These are phyloP conservation scores for Apostasia ramifera DNA, from an alignment of 106 monocot species.

Conservation along the genomic window DNA sequence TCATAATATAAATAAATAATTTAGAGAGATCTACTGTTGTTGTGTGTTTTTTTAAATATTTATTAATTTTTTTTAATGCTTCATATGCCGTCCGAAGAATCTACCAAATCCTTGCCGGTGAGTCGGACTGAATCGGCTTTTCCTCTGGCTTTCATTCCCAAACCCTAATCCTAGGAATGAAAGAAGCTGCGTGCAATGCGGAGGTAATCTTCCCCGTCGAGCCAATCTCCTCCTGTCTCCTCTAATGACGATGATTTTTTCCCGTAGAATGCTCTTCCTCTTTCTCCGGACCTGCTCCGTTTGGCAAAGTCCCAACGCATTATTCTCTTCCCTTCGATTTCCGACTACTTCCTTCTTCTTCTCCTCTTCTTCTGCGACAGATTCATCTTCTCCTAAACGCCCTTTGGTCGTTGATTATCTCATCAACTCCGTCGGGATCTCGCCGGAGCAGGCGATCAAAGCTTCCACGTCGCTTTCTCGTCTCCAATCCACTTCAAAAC, in stretches of 20 bases:
- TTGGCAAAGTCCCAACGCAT: not conserved
- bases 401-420: conserved; percentile 10
- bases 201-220: not conserved
- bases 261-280: not conserved
- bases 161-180: too few species aligned
- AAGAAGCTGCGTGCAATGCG: too few species aligned
- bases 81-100: too few species aligned
- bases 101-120: too few species aligned
- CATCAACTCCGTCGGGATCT: conserved; percentile 5
- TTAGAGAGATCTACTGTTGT: too few species aligned
- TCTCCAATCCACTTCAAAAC: conserved; percentile 7
- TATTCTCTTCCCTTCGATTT: not conserved
- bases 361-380: not conserved
- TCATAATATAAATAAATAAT: too few species aligned
- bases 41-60: too few species aligned
- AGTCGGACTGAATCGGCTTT: too few species aligned
- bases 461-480: conserved; percentile 9
- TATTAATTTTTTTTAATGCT: too few species aligned
- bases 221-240: too few species aligned
- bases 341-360: not conserved
- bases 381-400: not conserved
- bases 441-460: conserved; percentile 4
- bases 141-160: too few species aligned
- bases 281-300: not conserved
- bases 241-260: not conserved